Conservation (phyloP, 192 early-diverging fungal species). For the Hyaloraphidium curvatum region DNA sequence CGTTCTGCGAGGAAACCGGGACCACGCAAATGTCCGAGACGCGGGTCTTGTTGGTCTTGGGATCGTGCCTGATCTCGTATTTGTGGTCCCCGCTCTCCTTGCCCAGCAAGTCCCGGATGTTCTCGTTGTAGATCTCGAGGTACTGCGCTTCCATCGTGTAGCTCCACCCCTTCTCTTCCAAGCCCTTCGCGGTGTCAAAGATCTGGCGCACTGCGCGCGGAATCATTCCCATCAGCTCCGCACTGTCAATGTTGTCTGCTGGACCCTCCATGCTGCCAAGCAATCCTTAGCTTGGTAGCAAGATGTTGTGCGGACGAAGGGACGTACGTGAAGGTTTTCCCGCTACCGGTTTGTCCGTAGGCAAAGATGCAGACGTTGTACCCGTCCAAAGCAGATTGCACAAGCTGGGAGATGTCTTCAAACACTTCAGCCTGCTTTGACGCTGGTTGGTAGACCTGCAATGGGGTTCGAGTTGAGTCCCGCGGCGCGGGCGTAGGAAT, state of each 20-base stretch:
- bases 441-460: conserved; percentile 46
- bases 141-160: conserved; percentile 70
- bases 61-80: conserved; percentile 70
- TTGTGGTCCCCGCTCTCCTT: conserved; percentile 22
- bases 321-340: conserved; percentile 69
- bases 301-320: background rate
- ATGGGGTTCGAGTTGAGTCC: background rate
- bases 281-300: background rate
- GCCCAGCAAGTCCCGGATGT: conserved; percentile 37
- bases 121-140: conserved; percentile 43
- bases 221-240: conserved; percentile 45
- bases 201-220: conserved; percentile 83
- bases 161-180: conserved; percentile 49
- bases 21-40: conserved; percentile 32
- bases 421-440: conserved; percentile 62
- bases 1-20: conserved; percentile 26
- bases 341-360: conserved; percentile 96
- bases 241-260: background rate
- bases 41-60: conserved; percentile 44
- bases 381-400: conserved; percentile 84
- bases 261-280: conserved; percentile 9
- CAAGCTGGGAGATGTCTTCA: conserved; percentile 86
- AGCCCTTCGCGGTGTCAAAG: conserved; percentile 16
- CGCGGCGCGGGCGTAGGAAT: background rate
- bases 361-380: conserved; percentile 99